A percentile compares a stretch with the other conserved stretches of the same genome.
phyloP scores from a whole-genome alignment of 2,329 filamentous ascomycete species.

The Aurifilum marmelostoma region DNA sequence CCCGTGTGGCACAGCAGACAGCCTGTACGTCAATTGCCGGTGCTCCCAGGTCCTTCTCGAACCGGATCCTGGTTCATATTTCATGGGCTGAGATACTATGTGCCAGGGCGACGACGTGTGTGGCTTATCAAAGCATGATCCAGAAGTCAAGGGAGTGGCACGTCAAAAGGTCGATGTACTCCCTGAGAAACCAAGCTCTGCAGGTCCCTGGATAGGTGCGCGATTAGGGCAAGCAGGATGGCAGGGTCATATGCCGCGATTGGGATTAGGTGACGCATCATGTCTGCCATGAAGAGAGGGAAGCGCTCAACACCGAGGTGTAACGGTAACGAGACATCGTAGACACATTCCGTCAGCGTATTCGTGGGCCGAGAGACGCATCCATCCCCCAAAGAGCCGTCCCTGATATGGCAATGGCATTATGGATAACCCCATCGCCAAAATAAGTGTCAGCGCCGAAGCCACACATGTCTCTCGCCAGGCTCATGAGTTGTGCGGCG shows the following conservation, averaged over 20 bases:
- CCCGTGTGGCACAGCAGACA: constrained; percentile 29
- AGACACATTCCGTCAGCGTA: not conserved
- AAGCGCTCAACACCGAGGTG: not conserved
- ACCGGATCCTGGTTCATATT: constrained; percentile 16
- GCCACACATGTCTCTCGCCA: constrained; percentile 19
- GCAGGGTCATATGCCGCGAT: constrained; percentile 6
- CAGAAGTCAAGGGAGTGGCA: constrained; percentile 11
- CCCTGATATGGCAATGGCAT: constrained; percentile 8
- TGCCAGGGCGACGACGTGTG: constrained; percentile 18
- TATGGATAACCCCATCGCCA: constrained; percentile 13
- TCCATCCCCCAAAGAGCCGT: not conserved
- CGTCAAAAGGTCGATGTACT: constrained; percentile 15
- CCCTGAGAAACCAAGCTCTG: too few relatives aligned
- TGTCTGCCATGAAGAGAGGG: not conserved
- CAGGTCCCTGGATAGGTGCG: constrained; percentile 11
- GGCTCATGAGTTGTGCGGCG: constrained; percentile 6
- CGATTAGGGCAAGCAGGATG: not conserved
- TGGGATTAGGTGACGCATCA: not conserved
- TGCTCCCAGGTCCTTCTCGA: constrained; percentile 14
- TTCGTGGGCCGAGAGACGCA: not conserved
- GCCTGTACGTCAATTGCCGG: constrained; percentile 20
- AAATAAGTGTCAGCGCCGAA: constrained; percentile 23
- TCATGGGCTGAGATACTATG: constrained; percentile 21
- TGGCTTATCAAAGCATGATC: constrained; percentile 28
- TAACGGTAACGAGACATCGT: not conserved